A percentile compares a stretch with the other conserved stretches of the same genome.
phyloP scores from a whole-genome alignment of 179 eudicot species.

The Camellia oleifera region DNA sequence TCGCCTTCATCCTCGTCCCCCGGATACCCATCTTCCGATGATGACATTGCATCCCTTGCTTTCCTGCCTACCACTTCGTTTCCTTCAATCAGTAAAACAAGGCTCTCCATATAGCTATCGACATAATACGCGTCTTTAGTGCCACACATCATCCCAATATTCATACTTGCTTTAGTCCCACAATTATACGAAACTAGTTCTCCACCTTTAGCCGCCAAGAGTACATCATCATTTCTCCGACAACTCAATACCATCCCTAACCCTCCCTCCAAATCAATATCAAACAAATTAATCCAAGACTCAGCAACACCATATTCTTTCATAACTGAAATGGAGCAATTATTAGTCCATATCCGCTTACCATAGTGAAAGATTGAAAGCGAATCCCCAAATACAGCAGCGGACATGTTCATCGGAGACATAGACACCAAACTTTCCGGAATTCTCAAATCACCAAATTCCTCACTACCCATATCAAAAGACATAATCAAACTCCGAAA shows the following conservation, averaged over 20 bases:
- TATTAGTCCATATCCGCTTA: neutral
- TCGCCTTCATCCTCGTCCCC: too few species aligned
- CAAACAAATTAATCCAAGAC: neutral
- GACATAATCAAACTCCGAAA: too few species aligned
- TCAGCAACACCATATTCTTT: too few species aligned
- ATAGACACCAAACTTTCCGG: too few species aligned
- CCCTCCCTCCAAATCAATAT: neutral
- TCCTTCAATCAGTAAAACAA: neutral
- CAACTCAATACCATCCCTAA: slow-evolving; percentile 8
- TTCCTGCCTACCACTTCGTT: too few species aligned
- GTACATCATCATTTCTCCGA: neutral
- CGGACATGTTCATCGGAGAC: too few species aligned
- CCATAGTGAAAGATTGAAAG: too few species aligned
- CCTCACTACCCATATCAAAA: too few species aligned
- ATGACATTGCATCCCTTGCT: too few species aligned
- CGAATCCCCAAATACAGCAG: too few species aligned
- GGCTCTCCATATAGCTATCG: neutral
- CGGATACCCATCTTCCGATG: too few species aligned
- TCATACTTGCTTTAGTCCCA: neutral
- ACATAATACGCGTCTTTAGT: slow-evolving; percentile 5
- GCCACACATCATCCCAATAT: neutral
- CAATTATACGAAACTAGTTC: slow-evolving; percentile 1
- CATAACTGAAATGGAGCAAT: neutral
- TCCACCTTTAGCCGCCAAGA: neutral
- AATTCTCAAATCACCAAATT: too few species aligned